phyloP scores from a whole-genome alignment of 352 stramenopile species.

The Pythium vanterpoolii region DNA sequence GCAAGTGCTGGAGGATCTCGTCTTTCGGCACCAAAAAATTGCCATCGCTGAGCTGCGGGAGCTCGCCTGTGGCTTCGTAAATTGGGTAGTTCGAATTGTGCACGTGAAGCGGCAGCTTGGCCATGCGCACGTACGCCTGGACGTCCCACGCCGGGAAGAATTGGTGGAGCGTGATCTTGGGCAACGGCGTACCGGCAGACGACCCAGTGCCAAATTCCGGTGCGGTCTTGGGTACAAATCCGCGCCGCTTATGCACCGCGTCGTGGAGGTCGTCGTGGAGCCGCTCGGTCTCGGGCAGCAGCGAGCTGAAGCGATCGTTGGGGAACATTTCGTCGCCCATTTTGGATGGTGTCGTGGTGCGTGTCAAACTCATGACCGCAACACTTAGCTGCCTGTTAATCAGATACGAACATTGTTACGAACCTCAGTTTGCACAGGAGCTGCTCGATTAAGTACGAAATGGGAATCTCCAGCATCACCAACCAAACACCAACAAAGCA shows the following conservation, averaged over 20 bases:
- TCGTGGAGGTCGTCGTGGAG: constrained; percentile 63
- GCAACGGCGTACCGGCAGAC: too few relatives aligned
- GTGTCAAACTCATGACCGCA: neutral
- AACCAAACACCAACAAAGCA: constrained; percentile 26
- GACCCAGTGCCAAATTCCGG: constrained; percentile 61
- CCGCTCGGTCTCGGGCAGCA: constrained; percentile 62
- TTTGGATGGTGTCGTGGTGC: neutral
- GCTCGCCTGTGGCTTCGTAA: constrained; percentile 76
- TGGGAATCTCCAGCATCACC: constrained; percentile 16
- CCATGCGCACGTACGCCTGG: constrained; percentile 81
- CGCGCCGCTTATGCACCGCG: constrained; percentile 36
- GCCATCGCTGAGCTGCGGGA: constrained; percentile 82
- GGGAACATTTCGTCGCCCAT: constrained; percentile 54
- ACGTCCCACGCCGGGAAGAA: constrained; percentile 84
- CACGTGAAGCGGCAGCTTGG: constrained; percentile 70
- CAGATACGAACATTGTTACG: constrained; percentile 11
- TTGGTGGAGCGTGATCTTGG: constrained; percentile 69
- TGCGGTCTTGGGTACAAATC: constrained; percentile 64
- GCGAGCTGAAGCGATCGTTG: constrained; percentile 77
- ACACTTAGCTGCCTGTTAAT: neutral
- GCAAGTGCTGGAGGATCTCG: constrained; percentile 84
- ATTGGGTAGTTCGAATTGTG: constrained; percentile 82
- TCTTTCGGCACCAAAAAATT: constrained; percentile 85
- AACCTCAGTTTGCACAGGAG: neutral
- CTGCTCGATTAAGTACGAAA: constrained; percentile 4